phyloP scores from a whole-genome alignment of 2,329 filamentous ascomycete species.

The Diaporthe capsici region DNA sequence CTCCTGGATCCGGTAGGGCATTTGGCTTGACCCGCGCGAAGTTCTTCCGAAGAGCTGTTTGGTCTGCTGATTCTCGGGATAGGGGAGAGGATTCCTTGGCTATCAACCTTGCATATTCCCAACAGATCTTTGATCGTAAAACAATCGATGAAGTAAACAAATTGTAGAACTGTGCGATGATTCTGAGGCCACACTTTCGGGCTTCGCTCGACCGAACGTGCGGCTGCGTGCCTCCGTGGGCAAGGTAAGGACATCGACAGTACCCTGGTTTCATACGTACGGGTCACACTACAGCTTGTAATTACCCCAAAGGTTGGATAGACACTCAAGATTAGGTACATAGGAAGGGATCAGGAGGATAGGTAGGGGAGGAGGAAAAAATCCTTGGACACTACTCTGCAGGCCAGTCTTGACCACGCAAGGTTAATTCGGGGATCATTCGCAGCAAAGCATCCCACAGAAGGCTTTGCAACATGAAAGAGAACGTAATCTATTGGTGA shows the following conservation, averaged over 20 bases:
- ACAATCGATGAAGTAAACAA: not conserved
- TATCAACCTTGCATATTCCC: constrained; percentile 11
- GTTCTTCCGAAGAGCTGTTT: not conserved
- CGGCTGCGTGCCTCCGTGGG: not conserved
- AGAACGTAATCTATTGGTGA: not conserved
- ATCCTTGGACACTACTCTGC: not conserved
- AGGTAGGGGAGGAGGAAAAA: not conserved
- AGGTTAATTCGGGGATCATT: too few species aligned
- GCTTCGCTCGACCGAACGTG: not conserved
- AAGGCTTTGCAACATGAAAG: not conserved
- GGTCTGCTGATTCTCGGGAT: not conserved
- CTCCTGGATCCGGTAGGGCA: not conserved
- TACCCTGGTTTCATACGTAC: not conserved
- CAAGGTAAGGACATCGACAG: not conserved
- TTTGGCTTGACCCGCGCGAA: not conserved
- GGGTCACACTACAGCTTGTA: not conserved
- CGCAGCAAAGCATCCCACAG: not conserved
- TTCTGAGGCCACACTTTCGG: not conserved
- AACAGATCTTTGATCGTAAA: not conserved
- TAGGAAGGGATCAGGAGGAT: not conserved
- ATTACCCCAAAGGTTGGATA: not conserved
- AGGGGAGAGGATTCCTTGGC: constrained; percentile 24
- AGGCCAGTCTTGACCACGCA: too few species aligned
- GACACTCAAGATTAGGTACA: not conserved
- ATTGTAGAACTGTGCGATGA: not conserved